These are phyloP conservation scores for Eucalyptus erythrocorys DNA, from an alignment of 345 rosid species.

Conservation along the genomic window DNA sequence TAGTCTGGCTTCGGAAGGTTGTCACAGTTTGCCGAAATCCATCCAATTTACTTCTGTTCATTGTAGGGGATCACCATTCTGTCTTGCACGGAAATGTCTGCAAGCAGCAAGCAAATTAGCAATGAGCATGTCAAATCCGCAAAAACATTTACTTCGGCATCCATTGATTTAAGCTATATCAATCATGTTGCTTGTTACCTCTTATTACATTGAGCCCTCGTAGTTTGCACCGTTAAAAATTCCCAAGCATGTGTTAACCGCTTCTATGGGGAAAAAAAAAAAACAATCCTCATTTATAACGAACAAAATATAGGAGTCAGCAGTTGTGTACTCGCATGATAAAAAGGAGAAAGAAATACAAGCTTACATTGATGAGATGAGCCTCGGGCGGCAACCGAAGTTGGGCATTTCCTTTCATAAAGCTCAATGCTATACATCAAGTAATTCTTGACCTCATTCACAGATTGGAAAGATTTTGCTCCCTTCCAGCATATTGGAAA, in stretches of 20 bases:
- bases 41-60: constrained; percentile 59
- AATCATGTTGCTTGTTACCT: constrained; percentile 13
- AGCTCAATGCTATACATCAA: constrained; percentile 54
- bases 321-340: background rate
- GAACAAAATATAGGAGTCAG: background rate
- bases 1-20: constrained; percentile 53
- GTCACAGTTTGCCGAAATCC: constrained; percentile 41
- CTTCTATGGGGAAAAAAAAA: constrained; percentile 20
- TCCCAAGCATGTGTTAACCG: constrained; percentile 71
- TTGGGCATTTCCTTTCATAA: constrained; percentile 25
- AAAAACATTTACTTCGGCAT: background rate
- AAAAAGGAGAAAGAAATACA: background rate
- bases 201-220: constrained; percentile 30
- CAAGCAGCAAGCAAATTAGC: background rate
- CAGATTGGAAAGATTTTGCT: constrained; percentile 29
- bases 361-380: constrained; percentile 63
- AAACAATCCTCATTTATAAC: too few species aligned
- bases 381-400: constrained; percentile 52
- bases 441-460: constrained; percentile 32
- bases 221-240: background rate
- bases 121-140: background rate
- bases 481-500: constrained; percentile 89
- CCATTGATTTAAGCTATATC: background rate
- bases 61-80: constrained; percentile 63
- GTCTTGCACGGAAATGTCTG: constrained; percentile 28